These are phyloP conservation scores for Alisma plantagoaquatica DNA, from an alignment of 106 monocot species.

Conservation along the genomic window DNA sequence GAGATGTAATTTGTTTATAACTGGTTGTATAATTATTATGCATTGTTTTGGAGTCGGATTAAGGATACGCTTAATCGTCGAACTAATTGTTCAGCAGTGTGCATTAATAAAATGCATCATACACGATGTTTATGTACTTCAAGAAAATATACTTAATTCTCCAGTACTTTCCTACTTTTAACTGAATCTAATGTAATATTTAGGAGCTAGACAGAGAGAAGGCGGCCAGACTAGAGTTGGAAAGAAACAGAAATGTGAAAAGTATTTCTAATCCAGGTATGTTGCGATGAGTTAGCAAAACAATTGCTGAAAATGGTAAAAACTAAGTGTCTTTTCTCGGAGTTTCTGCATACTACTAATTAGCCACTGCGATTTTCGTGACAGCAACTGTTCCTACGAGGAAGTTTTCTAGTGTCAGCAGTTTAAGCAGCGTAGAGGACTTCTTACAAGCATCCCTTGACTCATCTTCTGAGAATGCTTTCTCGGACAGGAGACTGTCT, in stretches of 20 bases:
- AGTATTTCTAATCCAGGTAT: slow-evolving; percentile 35
- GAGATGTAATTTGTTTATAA: slow-evolving; percentile 1
- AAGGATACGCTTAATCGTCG: too few relatives aligned
- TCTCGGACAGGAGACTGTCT: slow-evolving; percentile 53
- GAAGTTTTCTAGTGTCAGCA: slow-evolving; percentile 62
- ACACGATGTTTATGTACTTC: too few relatives aligned
- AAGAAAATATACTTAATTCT: too few relatives aligned
- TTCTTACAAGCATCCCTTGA: slow-evolving; percentile 76
- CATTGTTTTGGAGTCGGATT: too few relatives aligned
- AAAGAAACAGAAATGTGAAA: slow-evolving; percentile 52
- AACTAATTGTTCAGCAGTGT: too few relatives aligned
- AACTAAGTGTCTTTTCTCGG: not conserved
- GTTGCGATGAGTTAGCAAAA: slow-evolving; percentile 17
- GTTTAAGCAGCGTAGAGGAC: slow-evolving; percentile 61
- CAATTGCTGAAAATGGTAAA: slow-evolving; percentile 41
- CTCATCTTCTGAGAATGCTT: slow-evolving; percentile 36
- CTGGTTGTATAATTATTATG: not conserved
- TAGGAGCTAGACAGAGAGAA: slow-evolving; percentile 92
- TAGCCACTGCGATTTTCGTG: slow-evolving; percentile 6
- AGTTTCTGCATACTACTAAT: not conserved
- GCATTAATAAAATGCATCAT: too few relatives aligned
- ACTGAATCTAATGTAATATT: slow-evolving; percentile 2
- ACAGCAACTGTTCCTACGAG: slow-evolving; percentile 43
- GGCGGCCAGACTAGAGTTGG: slow-evolving; percentile 54
- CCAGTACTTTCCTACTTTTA: too few relatives aligned